Evolutionary conservation across 1,284 basidiomycete species (phyloP), one percentile per base, ranked within the genome.

Genomic region (Porodaedalea pini): DNA sequence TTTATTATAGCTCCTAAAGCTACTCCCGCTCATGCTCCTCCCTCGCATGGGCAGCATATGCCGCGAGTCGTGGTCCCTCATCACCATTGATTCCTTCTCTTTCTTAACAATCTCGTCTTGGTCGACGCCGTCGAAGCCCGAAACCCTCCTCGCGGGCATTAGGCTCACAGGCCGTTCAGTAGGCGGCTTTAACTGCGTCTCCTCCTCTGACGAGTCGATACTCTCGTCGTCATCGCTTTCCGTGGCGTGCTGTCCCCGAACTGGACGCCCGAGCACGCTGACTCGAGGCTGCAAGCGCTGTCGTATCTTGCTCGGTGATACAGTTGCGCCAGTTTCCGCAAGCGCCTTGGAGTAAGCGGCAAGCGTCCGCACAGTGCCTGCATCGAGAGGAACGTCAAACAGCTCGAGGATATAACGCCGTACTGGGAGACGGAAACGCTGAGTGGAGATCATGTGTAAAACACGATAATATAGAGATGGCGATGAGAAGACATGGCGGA

Each of bases 371-470:
- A 86, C 78, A 39, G 85, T 71, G 32, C 81, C 78, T 31, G 75
- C 73, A 64, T 89, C 82, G 51, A 96, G 73, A 45, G 88, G 83
- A 58, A 94, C 73, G 64, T 89, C 90, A 75, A 99, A 98, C 4
- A 98, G 78, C 61, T 99, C 95, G 62, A 98, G 75, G 62, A 99
- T 88, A 69, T 94, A 97, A 56, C 92, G 80, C 48, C 96, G 83
- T 53, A 97, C 93, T 10, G 94, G 90, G 8, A 94, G 79, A 32
- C 93, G 89, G 71, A 93, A 97, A 63, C 92, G 85, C 62, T 92
- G 91, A 0, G 86, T 88, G 1, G 90, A 93, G 56, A 98, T 86
- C 50, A 88, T 85, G 57, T 92, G 88, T 34, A 96, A 73, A 0
- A 89, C 92, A 37, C 94, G 85, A 70, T 88, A 92, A 67, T 92